A percentile compares a stretch with the other conserved stretches of the same genome.
Conservation (phyloP, 495 filamentous ascomycete genomes). For the Saxophila tyrrhenica region DNA sequence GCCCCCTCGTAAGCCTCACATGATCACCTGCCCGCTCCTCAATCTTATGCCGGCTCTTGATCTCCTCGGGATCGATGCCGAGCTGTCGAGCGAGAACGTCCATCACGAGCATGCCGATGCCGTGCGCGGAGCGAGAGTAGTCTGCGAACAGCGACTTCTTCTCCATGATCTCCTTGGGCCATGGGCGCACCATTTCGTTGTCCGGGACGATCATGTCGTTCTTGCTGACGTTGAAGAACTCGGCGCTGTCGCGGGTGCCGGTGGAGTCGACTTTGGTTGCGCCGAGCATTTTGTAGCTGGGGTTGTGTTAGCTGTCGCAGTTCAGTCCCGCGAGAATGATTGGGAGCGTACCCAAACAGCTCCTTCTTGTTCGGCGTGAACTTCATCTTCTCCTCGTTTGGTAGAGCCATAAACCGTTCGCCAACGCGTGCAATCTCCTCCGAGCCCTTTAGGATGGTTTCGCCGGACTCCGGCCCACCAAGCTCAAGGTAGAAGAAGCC, state of each 20-base stretch:
- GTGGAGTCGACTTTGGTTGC: conserved; percentile 16
- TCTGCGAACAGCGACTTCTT: conserved; percentile 10
- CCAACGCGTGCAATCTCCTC: conserved; percentile 14
- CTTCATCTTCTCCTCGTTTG: conserved; percentile 17
- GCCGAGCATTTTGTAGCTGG: conserved; percentile 18
- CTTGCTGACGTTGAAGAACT: conserved; percentile 24
- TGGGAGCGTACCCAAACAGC: conserved; percentile 12
- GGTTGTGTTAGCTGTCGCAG: not conserved
- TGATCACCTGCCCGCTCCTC: conserved; percentile 19
- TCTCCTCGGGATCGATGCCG: conserved; percentile 11
- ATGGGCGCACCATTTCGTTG: conserved; percentile 9
- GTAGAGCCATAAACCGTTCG: conserved; percentile 9
- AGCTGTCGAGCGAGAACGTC: conserved; percentile 16
- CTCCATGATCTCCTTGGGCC: conserved; percentile 10
- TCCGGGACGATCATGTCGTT: conserved; percentile 20
- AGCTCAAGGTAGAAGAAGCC: conserved; percentile 25
- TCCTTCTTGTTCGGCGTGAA: conserved; percentile 9
- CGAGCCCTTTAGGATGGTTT: conserved; percentile 17
- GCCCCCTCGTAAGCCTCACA: conserved; percentile 19
- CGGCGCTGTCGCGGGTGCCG: conserved; percentile 16
- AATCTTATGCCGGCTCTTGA: conserved; percentile 12
- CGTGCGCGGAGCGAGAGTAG: conserved; percentile 16
- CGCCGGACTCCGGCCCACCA: conserved; percentile 13
- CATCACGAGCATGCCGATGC: conserved; percentile 15
- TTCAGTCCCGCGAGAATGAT: not conserved